Evolutionary conservation across 306 rosid species (phyloP).

Genomic region (Echinosophora koreensis): DNA sequence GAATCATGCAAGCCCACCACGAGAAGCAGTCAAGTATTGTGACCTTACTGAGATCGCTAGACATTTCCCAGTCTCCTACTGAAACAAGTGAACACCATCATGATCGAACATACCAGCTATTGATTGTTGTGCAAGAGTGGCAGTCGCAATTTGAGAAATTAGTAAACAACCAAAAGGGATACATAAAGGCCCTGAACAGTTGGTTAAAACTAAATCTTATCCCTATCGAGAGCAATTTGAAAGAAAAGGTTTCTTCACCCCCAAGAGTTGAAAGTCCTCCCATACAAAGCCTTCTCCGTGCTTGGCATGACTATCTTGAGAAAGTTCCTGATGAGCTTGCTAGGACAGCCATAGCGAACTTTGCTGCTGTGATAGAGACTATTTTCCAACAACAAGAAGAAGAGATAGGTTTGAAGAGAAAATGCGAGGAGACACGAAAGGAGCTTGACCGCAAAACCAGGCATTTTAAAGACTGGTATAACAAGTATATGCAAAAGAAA

Average conservation of each 20-base stretch:
- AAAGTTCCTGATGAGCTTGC: constrained; percentile 84
- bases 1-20: constrained; percentile 64
- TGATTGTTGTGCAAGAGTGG: constrained; percentile 78
- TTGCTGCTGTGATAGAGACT: constrained; percentile 69
- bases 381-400: constrained; percentile 70
- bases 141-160: constrained; percentile 69
- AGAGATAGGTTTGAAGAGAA: constrained; percentile 67
- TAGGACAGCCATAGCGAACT: constrained; percentile 69
- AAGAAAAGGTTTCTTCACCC: constrained; percentile 94
- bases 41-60: constrained; percentile 56
- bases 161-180: constrained; percentile 74
- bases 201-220: constrained; percentile 88
- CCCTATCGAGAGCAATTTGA: constrained; percentile 90
- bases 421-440: constrained; percentile 78
- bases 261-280: constrained; percentile 76
- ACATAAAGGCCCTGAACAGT: constrained; percentile 67
- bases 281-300: constrained; percentile 68
- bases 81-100: constrained; percentile 89
- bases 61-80: constrained; percentile 76
- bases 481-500: constrained; percentile 67
- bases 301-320: constrained; percentile 84
- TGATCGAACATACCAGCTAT: constrained; percentile 77
- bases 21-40: constrained; percentile 58
- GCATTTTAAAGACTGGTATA: constrained; percentile 82
- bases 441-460: constrained; percentile 75